Evolutionary conservation across 108 stramenopile genomes (phyloP).

Genomic region (Fragilariopsis cylindrus): DNA sequence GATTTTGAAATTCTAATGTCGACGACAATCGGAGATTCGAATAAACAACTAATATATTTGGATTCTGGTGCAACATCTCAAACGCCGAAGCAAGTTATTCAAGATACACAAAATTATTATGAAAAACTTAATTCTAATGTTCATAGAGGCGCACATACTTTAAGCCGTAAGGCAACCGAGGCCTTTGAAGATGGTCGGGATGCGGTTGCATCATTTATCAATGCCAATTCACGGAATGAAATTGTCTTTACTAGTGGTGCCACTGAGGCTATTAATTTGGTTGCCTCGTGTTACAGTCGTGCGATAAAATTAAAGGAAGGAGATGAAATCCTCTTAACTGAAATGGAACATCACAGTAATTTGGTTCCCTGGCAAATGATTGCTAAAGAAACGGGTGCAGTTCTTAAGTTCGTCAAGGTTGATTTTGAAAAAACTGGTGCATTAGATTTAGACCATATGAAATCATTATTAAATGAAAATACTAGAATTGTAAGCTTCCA

Average conservation of each 20-base stretch:
- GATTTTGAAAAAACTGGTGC: conserved; percentile 43
- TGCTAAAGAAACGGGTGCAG: conserved; percentile 61
- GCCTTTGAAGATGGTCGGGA: conserved; percentile 90
- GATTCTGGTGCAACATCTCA: conserved; percentile 97
- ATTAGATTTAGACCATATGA: conserved; percentile 70
- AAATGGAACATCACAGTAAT: conserved; percentile 96
- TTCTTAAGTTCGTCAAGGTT: conserved; percentile 70
- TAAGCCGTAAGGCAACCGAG: conserved; percentile 86
- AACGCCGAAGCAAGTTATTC: conserved; percentile 86
- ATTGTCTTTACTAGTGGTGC: conserved; percentile 93
- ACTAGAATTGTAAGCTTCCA: conserved; percentile 91
- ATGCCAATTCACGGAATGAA: conserved; percentile 81
- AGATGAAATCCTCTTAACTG: conserved; percentile 90
- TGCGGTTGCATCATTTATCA: conserved; percentile 74
- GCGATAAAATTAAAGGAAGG: conserved; percentile 49
- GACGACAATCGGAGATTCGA: conserved; percentile 17
- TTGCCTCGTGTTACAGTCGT: conserved; percentile 75
- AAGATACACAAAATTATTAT: conserved; percentile 77
- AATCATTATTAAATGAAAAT: conserved; percentile 48
- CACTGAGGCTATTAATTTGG: conserved; percentile 92
- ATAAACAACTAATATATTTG: conserved; percentile 82
- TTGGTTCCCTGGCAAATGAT: conserved; percentile 96
- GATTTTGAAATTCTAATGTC: conserved; percentile 51
- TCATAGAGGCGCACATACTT: conserved; percentile 91
- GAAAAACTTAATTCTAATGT: conserved; percentile 85